Percentiles rank a stretch among this genome's conserved stretches.
Evolutionary conservation across 169 alveolate species (phyloP).

Genomic region (Theileria parva): DNA sequence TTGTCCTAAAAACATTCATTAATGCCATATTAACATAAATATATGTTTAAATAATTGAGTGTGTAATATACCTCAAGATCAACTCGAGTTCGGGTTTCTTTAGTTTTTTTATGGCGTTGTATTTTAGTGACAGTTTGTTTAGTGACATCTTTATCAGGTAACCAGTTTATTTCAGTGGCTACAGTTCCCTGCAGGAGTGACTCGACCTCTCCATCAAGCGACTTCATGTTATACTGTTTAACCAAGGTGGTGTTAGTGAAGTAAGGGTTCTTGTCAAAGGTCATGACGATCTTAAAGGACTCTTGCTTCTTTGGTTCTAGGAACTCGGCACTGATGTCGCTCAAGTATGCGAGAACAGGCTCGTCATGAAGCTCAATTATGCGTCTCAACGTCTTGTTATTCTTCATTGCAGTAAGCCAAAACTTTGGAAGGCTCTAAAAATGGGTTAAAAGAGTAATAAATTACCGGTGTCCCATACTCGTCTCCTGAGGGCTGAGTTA

Average conservation of each 20-base stretch:
- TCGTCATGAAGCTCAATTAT: conserved; percentile 78
- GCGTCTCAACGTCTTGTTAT: conserved; percentile 73
- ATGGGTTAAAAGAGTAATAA: conserved; percentile 8
- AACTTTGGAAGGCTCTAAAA: conserved; percentile 72
- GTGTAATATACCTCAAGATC: conserved; percentile 63
- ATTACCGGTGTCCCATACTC: conserved; percentile 65
- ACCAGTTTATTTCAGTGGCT: conserved; percentile 80
- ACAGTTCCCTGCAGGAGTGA: conserved; percentile 80
- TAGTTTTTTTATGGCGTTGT: conserved; percentile 75
- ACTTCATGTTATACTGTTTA: conserved; percentile 79
- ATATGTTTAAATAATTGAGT: not conserved
- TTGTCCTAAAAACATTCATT: conserved; percentile 29
- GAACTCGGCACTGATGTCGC: conserved; percentile 76
- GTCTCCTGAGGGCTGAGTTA: conserved; percentile 55
- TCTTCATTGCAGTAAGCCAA: conserved; percentile 79
- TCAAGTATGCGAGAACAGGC: conserved; percentile 74
- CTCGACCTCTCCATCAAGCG: conserved; percentile 78
- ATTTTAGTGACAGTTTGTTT: conserved; percentile 74
- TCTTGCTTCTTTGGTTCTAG: conserved; percentile 77
- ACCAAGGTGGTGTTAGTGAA: conserved; percentile 73
- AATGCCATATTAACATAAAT: no score
- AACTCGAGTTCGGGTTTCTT: conserved; percentile 74
- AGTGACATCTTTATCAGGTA: conserved; percentile 75
- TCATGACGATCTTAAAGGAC: conserved; percentile 72
- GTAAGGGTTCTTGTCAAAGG: conserved; percentile 75